Base-by-base conservation (phyloP, 2,329 filamentous ascomycete species). In the Aspergillus arachidicola region DNA sequence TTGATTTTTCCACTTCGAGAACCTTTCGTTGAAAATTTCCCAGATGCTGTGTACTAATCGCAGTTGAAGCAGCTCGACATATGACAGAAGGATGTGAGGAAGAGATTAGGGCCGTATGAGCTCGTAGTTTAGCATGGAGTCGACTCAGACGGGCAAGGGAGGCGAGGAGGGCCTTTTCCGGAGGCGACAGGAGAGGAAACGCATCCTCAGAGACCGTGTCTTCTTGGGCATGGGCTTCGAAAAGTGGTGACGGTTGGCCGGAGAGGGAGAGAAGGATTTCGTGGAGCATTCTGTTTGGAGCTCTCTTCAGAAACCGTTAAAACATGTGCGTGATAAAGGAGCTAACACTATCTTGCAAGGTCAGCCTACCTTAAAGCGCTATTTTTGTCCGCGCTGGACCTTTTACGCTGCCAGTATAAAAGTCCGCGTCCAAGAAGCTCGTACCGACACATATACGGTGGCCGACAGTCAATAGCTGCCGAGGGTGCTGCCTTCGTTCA, bases 231-330 rank as follows among this genome's bases (percentile, higher is more conserved):
- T 79, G 73, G 71, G 79, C 68, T 76, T 86, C 86, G 81, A 97
- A 91, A 75, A 98, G 87, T 69, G 93, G 91, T 68, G 94, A 97
- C 68, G 92, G 91, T 81, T 98, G 92, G 70, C 95, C 94, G 73
- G 94, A 96, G 79, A 98, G 89, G 78, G 94, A 94, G 79, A 99
- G 90, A 79, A 98, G 89, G 82, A 99, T 93, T 85, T 99, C 95
- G 87, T 98, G 95, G 78, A 99, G 91, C 95, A 99, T 99, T 70
- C 72, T 80, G 75, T 63, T 60, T 66, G 64, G 16, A 65, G 55
- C 50, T 69, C 64, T 55, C 71, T 73, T 59, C 30, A 23, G n/a
- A 28, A 58, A 43, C 60, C 56, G 58, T 68, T 54, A 64, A 55
- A 41, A 28, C 21, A 45, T 36, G 6, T n/a, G 38, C 12, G 34